Evolutionary conservation across 2,329 filamentous ascomycete genomes (phyloP), one percentile per base, ranked within the genome.

Genomic region (Thelonectria olida): DNA sequence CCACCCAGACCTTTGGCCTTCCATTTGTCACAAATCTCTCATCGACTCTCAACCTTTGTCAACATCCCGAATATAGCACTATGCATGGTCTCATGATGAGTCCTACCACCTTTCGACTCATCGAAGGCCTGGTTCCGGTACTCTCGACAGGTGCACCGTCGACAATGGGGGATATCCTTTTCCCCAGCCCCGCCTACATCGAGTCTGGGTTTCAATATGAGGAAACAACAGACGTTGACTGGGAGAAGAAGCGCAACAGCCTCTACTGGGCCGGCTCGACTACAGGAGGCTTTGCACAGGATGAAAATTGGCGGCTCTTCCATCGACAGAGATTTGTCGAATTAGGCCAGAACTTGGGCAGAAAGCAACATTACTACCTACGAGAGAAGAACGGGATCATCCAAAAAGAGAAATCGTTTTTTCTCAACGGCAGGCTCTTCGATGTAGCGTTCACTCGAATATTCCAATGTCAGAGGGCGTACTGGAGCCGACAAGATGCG

Each of bases 261-360:
- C 67, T 88, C 0, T 88, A 88, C 69, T 88, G 86, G 86, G 80
- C 81, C 0, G 86, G 86, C 0, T 85, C 82, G 0, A 85, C 79
- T 0, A 87, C 85, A 0, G 86, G 85, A 2, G 84, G 79, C 0
- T 80, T 74, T 38, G 74, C 72, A 0, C 61, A 63, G 0, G 69
- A 74, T 9, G 63, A 71, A 2, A 55, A 69, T 0, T 85, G 83
- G 83, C 64, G 62, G 1, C 50, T 71, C 1, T 80, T 76, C 39
- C 85, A 87, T 19, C 79, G 85, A 1, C 82, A 86, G 66, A 69
- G 83, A 61, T 78, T 82, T 58, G 76, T 82, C 2, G 41, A 58
- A 7, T 59, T 82, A 5, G 73, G 74, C 0, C 78, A 80, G 41
- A 75, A 78, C 12, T 54, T 77, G 2, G 64, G 64, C 1, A n/a